Evolutionary conservation across 2,329 filamentous ascomycete genomes (phyloP), one percentile per base, ranked within the genome.

Genomic region (Tolypocladium amazonense): DNA sequence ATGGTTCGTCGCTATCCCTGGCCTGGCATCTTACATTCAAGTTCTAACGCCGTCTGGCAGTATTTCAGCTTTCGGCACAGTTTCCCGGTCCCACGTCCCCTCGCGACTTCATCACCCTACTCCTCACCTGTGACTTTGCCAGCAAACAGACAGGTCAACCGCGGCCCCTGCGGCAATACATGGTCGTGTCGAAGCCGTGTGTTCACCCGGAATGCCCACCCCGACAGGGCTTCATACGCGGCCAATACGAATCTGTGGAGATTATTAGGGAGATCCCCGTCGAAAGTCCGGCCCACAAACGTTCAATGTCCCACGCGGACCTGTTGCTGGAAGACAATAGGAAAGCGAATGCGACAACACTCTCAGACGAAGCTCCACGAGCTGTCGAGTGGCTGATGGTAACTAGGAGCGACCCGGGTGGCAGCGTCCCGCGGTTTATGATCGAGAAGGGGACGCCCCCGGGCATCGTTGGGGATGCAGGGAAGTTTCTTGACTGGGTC

Each of bases 331-430:
- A 70, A 23, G 63, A 79, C 7, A 59, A 55, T 8, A 61, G 63
- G n/a, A 65, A 64, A 58, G 58, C 63, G 2, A 64, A 61, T 50
- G 54, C 61, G 0, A 63, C 60, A 1, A 60, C 59, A 4, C 20
- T 30, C 6, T 73, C 39, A 9, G 50, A 58, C 23, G 56, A 56
- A 14, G 35, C 43, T 2, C 56, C 59, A 7, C 57, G 58, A 38
- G 73, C 77, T 33, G 71, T 96, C 1, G 92, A 96, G 72, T 96
- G 92, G 92, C 83, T 94, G 62, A 96, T 96, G 92, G 85, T 96
- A 23, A 96, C 91, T 1, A 81, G 92, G 56, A 93, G 89, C 70
- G 91, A 96, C 66, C 91, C 92, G 3, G 92, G 92, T 14, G 92
- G 92, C 58, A 93, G 86, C 61, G 92, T 96, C 23, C 92, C 92